Base-by-base conservation (phyloP, 176 grass and related monocot species). In the Oropetium thomaeum region DNA sequence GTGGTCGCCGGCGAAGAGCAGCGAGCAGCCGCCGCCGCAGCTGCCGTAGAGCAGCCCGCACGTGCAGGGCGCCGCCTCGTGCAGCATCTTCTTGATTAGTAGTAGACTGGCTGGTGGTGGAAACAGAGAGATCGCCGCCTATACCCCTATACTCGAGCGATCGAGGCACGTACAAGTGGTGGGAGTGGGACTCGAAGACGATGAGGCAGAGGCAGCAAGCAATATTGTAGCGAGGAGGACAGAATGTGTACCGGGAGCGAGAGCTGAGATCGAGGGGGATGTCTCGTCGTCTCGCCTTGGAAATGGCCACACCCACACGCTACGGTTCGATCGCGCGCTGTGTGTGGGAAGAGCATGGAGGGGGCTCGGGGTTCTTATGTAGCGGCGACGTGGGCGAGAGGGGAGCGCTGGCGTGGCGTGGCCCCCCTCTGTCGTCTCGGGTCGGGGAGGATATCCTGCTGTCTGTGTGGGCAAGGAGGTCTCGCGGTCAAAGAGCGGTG, bases 31-130 rank as follows among this genome's bases (percentile, higher is more conserved):
- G 61, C 83, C 86, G 27, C 91, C 88, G 85, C 88, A 79, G 65
- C 70, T 87, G 53, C 88, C 83, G 82, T 80, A 90, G 88, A 86
- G 85, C 76, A 88, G 53, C 38, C 88, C 88, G 62, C 87, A 94
- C 77, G 85, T 86, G 85, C 88, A 91, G 48, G 84, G 78, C 71
- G 78, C 64, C 70, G 82, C 78, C 80, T 96, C 76, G 70, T 90
- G 85, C 71, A 93, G 43, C 89, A 92, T 90, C 69, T 44, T 73
- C 26, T 15, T 15, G 14, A 5, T 48, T 48, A 29, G 52, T 12
- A 28, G 26, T 8, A 45, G 40, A 42, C 23, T 1, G 68, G 2
- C 7, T 20, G 44, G 15, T 17, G 44, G 15, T 47, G 14, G 34
- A 28, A 28, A 23, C 63, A 59, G 23, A 40, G 37, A 0, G 31